Conservation (phyloP, 176 grass and related monocot genomes). For the Bolboschoenus planiculmis region DNA sequence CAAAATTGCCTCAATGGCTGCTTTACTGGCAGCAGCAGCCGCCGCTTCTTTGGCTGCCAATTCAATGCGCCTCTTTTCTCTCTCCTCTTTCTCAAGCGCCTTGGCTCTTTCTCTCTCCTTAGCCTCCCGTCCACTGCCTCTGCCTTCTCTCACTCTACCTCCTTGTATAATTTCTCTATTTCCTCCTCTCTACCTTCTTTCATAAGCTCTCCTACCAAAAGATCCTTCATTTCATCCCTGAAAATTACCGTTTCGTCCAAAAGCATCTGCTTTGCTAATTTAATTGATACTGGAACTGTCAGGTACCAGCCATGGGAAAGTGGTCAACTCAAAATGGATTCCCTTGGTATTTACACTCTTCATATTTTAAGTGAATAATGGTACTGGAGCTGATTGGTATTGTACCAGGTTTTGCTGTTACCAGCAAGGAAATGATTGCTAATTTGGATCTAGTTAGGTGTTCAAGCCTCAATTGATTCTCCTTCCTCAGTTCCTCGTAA, state of each 20-base stretch:
- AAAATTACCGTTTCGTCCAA: conserved; percentile 52
- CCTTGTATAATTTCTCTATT: conserved; percentile 51
- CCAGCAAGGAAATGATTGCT: too few species aligned
- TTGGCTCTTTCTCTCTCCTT: conserved; percentile 60
- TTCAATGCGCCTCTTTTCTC: conserved; percentile 57
- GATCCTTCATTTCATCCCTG: conserved; percentile 52
- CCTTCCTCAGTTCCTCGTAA: too few species aligned
- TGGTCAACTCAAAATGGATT: background rate
- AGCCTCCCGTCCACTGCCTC: conserved; percentile 39
- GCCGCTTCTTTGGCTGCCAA: conserved; percentile 55
- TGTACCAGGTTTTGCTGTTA: background rate
- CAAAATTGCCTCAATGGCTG: conserved; percentile 65
- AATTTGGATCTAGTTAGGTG: too few species aligned
- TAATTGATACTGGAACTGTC: background rate
- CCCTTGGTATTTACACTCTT: too few species aligned
- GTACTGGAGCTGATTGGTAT: background rate
- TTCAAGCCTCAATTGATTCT: too few species aligned
- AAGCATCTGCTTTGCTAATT: conserved; percentile 40
- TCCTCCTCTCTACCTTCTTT: conserved; percentile 56
- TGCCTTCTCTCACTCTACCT: conserved; percentile 55
- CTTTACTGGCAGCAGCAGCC: conserved; percentile 68
- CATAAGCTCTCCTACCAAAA: conserved; percentile 45
- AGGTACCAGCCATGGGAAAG: background rate
- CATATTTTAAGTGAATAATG: background rate
- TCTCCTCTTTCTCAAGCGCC: conserved; percentile 63